Base-by-base conservation (phyloP, 352 stramenopile species). In the Phytophthora tubulina region DNA sequence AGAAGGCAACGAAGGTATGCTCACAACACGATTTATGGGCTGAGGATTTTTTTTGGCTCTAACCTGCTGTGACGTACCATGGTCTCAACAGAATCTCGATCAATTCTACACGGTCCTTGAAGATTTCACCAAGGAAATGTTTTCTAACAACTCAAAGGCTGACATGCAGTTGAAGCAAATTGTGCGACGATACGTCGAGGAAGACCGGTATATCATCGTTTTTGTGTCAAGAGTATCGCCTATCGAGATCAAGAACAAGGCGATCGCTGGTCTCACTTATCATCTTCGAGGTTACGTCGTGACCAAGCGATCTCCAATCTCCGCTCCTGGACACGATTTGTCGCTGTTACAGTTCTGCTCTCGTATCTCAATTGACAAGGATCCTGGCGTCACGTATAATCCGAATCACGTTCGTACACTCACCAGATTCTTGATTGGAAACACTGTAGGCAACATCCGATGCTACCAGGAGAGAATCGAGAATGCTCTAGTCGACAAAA, bases 341-440 rank as follows among this genome's bases (percentile, higher is more conserved):
- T 75, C 80, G n/a, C 66, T 89, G 33, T 62, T 90, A 45, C 78
- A 89, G 59, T 81, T 77, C 54, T 85, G 78, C 54, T 74, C 76
- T 27, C 70, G 84, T 15, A 82, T 84, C 48, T 85, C 80, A 13
- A 78, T 82, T n/a, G 72, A 88, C 51, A 77, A 79, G 31, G 73
- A 59, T 8, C 58, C 75, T 62, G 73, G 72, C 15, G 58, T 60
- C 41, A 48, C 48, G 14, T 60, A 73, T 41, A 41, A 72, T 27
- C 46, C 71, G 45, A 53, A 57, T 10, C 63, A 81, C 31, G 64
- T 76, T 6, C 73, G 76, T 5, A 67, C 76, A 39, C 63, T 84
- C 30, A 78, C 68, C n/a, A 70, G 82, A 44, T 86, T 86, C 50
- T 56, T 84, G 32, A 67, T 86, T 55, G 76, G 70, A 27, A 75